These are phyloP conservation scores for Aspergillus sp. DNA, from an alignment of 2,329 filamentous ascomycete species.

Conservation along the genomic window DNA sequence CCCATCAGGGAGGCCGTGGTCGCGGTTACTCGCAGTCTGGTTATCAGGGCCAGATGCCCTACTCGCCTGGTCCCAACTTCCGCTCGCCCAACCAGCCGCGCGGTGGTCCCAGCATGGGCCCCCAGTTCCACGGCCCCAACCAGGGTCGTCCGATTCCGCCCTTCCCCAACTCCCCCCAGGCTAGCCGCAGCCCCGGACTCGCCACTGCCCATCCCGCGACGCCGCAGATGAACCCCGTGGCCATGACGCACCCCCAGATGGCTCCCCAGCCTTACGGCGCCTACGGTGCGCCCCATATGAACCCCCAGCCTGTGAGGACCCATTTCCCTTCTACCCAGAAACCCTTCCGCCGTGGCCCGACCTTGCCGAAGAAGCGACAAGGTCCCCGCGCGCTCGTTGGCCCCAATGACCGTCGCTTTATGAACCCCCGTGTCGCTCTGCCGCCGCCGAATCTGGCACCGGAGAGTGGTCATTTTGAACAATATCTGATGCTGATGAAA, in stretches of 20 bases:
- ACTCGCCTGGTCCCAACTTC: slow-evolving; percentile 55
- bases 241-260: slow-evolving; percentile 65
- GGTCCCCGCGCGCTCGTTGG: slow-evolving; percentile 24
- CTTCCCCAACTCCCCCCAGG: slow-evolving; percentile 64
- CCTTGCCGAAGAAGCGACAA: slow-evolving; percentile 36
- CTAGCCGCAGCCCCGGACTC: slow-evolving; percentile 64
- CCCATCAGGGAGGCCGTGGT: slow-evolving; percentile 54
- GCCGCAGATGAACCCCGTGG: slow-evolving; percentile 69
- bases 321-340: slow-evolving; percentile 39
- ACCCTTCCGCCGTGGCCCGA: slow-evolving; percentile 29
- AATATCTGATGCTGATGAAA: slow-evolving; percentile 65
- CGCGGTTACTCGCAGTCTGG: slow-evolving; percentile 55
- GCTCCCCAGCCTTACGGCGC: slow-evolving; percentile 59
- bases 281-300: slow-evolving; percentile 55
- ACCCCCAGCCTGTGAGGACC: slow-evolving; percentile 60
- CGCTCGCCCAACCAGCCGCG: slow-evolving; percentile 53
- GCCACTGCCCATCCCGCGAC: slow-evolving; percentile 66
- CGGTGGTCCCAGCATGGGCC: slow-evolving; percentile 51
- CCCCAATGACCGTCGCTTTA: slow-evolving; percentile 18
- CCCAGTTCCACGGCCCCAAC: slow-evolving; percentile 48
- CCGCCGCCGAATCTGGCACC: slow-evolving; percentile 63
- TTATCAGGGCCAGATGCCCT: slow-evolving; percentile 53
- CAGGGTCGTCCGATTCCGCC: slow-evolving; percentile 44
- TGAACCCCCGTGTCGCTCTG: slow-evolving; percentile 18
- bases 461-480: slow-evolving; percentile 68